Evolutionary conservation across 2,329 filamentous ascomycete species (phyloP).

Genomic region (Trichoderma sp.): DNA sequence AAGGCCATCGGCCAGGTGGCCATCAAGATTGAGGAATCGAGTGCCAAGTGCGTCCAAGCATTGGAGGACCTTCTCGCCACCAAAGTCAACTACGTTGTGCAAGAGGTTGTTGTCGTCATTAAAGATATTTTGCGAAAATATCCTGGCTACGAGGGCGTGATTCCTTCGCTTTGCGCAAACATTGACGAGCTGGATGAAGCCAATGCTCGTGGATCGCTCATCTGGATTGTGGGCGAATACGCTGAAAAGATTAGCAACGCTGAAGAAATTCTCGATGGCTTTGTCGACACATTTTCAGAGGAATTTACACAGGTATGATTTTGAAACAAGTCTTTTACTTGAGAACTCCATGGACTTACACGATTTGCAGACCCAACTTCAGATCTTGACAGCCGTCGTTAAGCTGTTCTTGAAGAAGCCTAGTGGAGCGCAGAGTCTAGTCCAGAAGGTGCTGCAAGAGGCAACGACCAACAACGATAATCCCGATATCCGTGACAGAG

Average conservation of each 20-base stretch:
- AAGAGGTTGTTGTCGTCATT: slow-evolving; percentile 98
- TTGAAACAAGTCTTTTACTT: background rate
- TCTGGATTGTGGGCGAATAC: slow-evolving; percentile 99
- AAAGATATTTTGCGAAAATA: slow-evolving; percentile 99
- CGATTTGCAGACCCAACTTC: slow-evolving; percentile 77
- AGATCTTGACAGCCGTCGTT: slow-evolving; percentile 95
- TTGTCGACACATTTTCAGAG: slow-evolving; percentile 93
- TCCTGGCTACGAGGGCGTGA: slow-evolving; percentile 96
- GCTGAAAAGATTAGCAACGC: slow-evolving; percentile 99
- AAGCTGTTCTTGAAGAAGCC: slow-evolving; percentile 98
- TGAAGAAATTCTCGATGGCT: slow-evolving; percentile 87
- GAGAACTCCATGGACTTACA: slow-evolving; percentile 18
- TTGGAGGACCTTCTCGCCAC: slow-evolving; percentile 92
- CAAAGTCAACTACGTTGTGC: slow-evolving; percentile 98
- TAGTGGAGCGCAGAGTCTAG: slow-evolving; percentile 83
- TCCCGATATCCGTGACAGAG: slow-evolving; percentile 93
- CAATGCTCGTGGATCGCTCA: slow-evolving; percentile 83
- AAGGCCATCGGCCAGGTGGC: slow-evolving; percentile 97
- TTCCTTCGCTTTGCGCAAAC: slow-evolving; percentile 92
- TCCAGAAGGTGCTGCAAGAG: slow-evolving; percentile 91
- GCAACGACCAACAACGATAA: slow-evolving; percentile 97
- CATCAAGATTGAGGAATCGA: slow-evolving; percentile 95
- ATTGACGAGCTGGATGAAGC: slow-evolving; percentile 97
- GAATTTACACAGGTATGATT: slow-evolving; percentile 87
- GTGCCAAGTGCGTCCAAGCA: slow-evolving; percentile 93